phyloP scores from a whole-genome alignment of 345 rosid species.

The Noccaea caerulescens region DNA sequence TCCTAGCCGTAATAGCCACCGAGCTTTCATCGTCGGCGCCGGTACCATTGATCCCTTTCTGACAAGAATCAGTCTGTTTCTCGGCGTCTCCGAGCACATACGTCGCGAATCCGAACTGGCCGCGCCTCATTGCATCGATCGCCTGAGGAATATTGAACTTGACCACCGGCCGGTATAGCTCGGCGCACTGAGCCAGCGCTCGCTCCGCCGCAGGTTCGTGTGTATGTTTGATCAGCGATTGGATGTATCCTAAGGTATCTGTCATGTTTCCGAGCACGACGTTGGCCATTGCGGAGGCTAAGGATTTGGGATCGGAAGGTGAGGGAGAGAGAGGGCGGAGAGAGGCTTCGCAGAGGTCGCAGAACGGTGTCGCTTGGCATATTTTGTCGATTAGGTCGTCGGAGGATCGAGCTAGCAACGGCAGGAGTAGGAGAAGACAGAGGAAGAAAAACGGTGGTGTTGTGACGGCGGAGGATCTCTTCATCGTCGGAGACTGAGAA shows the following conservation, averaged over 20 bases:
- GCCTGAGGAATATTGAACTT: slow-evolving; percentile 87
- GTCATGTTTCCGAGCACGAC: slow-evolving; percentile 61
- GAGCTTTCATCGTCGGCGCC: slow-evolving; percentile 29
- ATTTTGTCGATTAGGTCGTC: slow-evolving; percentile 54
- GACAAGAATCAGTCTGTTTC: slow-evolving; percentile 67
- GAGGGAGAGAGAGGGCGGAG: slow-evolving; percentile 49
- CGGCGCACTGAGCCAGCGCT: slow-evolving; percentile 75
- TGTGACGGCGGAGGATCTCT: slow-evolving; percentile 16
- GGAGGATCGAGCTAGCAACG: slow-evolving; percentile 33
- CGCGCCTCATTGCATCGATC: slow-evolving; percentile 58
- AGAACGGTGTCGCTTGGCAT: slow-evolving; percentile 79
- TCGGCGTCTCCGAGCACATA: slow-evolving; percentile 63
- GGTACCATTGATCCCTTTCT: slow-evolving; percentile 56
- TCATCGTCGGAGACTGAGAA: slow-evolving; percentile 40
- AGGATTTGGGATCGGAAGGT: slow-evolving; percentile 45
- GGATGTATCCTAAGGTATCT: slow-evolving; percentile 57
- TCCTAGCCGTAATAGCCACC: slow-evolving; percentile 57
- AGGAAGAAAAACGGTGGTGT: slow-evolving; percentile 27
- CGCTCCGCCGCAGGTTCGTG: slow-evolving; percentile 63
- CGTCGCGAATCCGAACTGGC: slow-evolving; percentile 59
- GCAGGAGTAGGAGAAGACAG: slow-evolving; percentile 27
- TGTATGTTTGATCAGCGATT: slow-evolving; percentile 47
- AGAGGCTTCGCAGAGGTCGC: slow-evolving; percentile 59
- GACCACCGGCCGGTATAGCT: slow-evolving; percentile 84
- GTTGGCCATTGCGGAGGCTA: slow-evolving; percentile 55